These are phyloP conservation scores for Sanghuangporus baumii DNA, from an alignment of 1,284 basidiomycete genomes.

Conservation along the genomic window DNA sequence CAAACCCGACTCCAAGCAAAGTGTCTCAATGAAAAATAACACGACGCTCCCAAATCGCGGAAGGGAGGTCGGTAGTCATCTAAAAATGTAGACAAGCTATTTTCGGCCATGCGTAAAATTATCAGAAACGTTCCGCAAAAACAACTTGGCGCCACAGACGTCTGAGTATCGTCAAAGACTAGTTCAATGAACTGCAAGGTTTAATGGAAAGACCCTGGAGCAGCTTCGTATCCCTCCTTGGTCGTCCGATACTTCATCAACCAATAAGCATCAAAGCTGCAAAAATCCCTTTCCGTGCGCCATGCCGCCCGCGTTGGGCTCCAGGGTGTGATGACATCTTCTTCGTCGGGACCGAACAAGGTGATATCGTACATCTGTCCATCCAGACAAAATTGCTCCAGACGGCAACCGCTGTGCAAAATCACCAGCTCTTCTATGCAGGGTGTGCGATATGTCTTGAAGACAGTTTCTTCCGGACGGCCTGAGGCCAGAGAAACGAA, in stretches of 20 bases:
- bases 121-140: too few relatives aligned
- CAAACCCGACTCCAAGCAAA: too few relatives aligned
- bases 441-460: neutral
- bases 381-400: neutral
- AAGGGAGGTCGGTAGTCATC: too few relatives aligned
- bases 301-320: neutral
- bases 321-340: neutral
- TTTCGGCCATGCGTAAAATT: too few relatives aligned
- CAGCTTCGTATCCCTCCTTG: neutral
- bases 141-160: too few relatives aligned
- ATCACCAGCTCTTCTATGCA: neutral
- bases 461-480: neutral
- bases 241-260: constrained; percentile 5
- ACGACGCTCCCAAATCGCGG: too few relatives aligned
- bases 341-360: neutral
- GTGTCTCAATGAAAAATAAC: too few relatives aligned
- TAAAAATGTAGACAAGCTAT: too few relatives aligned
- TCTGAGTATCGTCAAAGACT: too few relatives aligned
- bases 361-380: neutral
- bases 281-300: neutral
- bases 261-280: constrained; percentile 6
- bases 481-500: neutral
- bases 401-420: neutral
- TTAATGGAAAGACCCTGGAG: neutral
- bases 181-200: too few relatives aligned